A percentile compares a stretch with the other conserved stretches of the same genome.
Conservation (phyloP, 73 alveolate species). For the Urostyla sp. region DNA sequence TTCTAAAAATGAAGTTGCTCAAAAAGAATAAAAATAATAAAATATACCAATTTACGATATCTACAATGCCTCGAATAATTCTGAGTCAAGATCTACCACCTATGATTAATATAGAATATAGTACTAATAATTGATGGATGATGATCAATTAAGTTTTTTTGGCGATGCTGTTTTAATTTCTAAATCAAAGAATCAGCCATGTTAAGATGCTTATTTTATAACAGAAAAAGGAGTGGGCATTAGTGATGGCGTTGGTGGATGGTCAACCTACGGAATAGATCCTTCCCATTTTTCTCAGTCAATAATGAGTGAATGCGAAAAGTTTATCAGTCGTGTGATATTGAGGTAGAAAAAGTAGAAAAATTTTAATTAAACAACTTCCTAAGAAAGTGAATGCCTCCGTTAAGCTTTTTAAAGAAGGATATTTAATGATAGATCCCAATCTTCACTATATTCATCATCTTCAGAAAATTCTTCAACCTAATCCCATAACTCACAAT, state of each 20-base stretch:
- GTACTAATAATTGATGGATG: conserved; percentile 7
- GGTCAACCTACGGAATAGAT: conserved; percentile 72
- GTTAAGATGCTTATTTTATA: conserved; percentile 69
- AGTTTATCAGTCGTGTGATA: conserved; percentile 17
- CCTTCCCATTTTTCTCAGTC: conserved; percentile 64
- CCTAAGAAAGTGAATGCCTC: too few species aligned
- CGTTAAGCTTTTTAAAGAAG: too few species aligned
- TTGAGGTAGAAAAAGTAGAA: conserved; percentile 22
- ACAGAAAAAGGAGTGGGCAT: conserved; percentile 65
- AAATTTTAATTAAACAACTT: conserved; percentile 5
- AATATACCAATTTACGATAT: too few species aligned
- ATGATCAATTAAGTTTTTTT: conserved; percentile 8
- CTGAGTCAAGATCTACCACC: neutral
- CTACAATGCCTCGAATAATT: too few species aligned
- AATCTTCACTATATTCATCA: too few species aligned
- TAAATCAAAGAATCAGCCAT: neutral
- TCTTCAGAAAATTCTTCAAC: too few species aligned
- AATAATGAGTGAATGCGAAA: conserved; percentile 54
- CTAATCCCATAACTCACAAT: too few species aligned
- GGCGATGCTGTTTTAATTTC: conserved; percentile 32
- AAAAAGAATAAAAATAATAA: too few species aligned
- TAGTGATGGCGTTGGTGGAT: conserved; percentile 81
- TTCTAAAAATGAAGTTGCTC: neutral
- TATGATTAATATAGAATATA: neutral
- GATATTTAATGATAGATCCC: too few species aligned